phyloP scores from a whole-genome alignment of 768 basidiomycete genomes.

The Collybia nuda region DNA sequence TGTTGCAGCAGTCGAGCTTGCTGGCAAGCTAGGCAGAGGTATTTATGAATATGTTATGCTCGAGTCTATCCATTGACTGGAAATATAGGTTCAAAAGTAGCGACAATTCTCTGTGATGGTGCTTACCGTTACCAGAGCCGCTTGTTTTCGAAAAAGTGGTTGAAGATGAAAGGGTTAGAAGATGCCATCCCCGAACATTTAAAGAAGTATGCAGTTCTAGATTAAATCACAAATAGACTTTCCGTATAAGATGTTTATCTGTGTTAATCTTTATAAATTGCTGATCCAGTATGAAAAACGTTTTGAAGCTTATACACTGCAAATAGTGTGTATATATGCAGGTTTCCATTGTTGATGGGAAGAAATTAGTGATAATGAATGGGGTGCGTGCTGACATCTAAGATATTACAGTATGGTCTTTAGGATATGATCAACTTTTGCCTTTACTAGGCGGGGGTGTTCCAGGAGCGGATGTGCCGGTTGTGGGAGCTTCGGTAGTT shows the following conservation, averaged over 20 bases:
- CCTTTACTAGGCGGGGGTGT: slow-evolving; percentile 11
- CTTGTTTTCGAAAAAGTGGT: slow-evolving; percentile 92
- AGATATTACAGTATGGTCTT: slow-evolving; percentile 10
- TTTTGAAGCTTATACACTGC: too few species aligned
- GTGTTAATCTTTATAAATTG: too few species aligned
- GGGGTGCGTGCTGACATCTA: slow-evolving; percentile 12
- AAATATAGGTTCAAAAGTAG: slow-evolving; percentile 72
- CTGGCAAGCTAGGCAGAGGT: slow-evolving; percentile 84
- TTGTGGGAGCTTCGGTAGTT: slow-evolving; percentile 8
- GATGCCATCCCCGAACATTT: slow-evolving; percentile 80
- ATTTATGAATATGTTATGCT: slow-evolving; percentile 1
- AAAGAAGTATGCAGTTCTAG: slow-evolving; percentile 87
- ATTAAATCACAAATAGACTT: slow-evolving; percentile 34
- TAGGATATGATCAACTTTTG: slow-evolving; percentile 8
- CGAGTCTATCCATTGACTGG: neutral
- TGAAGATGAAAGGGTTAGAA: slow-evolving; percentile 75
- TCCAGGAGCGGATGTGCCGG: slow-evolving; percentile 4
- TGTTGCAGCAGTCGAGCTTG: slow-evolving; percentile 89
- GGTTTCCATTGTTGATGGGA: neutral
- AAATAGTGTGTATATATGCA: neutral
- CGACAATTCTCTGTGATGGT: slow-evolving; percentile 91
- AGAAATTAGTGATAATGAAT: slow-evolving; percentile 10
- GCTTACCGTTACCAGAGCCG: slow-evolving; percentile 97
- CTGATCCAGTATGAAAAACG: too few species aligned
- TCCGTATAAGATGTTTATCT: too few species aligned